Evolutionary conservation across 805 yeast genomes (phyloP).

Genomic region (Nakazawaea anatomiae): DNA sequence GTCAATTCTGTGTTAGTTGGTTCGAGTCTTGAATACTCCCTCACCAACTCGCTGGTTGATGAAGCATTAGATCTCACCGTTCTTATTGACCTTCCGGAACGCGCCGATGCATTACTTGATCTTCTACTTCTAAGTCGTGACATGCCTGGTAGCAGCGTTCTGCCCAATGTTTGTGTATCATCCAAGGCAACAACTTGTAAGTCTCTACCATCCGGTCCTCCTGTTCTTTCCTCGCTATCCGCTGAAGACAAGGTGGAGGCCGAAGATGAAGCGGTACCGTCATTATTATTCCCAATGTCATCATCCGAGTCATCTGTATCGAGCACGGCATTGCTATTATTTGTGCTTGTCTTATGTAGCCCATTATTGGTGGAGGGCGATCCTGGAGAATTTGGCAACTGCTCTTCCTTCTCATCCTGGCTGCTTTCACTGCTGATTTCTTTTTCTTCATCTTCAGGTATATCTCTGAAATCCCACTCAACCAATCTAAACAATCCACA

Average conservation of each 20-base stretch:
- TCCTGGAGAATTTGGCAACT: no score
- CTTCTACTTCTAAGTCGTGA: constrained; percentile 3
- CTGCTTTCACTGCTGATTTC: not conserved
- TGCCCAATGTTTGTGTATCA: not conserved
- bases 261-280: constrained; percentile 7
- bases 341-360: no score
- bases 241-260: constrained; percentile 12
- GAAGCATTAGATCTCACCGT: constrained; percentile 5
- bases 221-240: not conserved
- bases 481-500: constrained; percentile 45
- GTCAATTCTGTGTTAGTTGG: constrained; percentile 25
- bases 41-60: constrained; percentile 13
- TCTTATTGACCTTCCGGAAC: constrained; percentile 6
- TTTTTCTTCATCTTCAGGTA: constrained; percentile 5
- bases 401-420: constrained; percentile 5
- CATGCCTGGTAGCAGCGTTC: no score
- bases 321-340: no score
- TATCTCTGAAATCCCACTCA: constrained; percentile 43
- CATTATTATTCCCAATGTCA: not conserved
- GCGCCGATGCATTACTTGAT: not conserved
- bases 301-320: no score
- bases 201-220: not conserved
- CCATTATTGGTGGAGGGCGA: no score
- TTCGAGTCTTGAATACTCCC: constrained; percentile 29
- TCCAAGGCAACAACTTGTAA: constrained; percentile 4